Evolutionary conservation across 2,329 filamentous ascomycete genomes (phyloP).

Genomic region (Paraphaeosphaeria minitans): DNA sequence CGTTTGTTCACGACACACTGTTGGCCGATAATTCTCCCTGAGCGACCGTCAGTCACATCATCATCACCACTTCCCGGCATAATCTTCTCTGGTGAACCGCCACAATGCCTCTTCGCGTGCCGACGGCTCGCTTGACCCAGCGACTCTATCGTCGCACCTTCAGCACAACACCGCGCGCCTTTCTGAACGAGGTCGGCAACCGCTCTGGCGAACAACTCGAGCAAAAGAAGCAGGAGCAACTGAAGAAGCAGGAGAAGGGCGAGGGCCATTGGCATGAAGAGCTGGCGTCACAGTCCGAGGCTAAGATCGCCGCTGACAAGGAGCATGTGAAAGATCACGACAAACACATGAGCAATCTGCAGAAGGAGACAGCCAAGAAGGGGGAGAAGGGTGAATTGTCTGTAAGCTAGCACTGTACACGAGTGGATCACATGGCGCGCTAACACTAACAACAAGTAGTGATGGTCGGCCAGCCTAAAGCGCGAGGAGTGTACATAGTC

Average conservation of each 20-base stretch:
- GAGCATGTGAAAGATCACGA: constrained; percentile 51
- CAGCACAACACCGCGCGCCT: constrained; percentile 34
- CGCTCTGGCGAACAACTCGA: constrained; percentile 50
- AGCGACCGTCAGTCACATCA: neutral
- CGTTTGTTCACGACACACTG: neutral
- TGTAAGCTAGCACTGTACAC: constrained; percentile 1
- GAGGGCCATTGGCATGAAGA: constrained; percentile 52
- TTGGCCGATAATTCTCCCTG: neutral
- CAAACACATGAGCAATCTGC: constrained; percentile 51
- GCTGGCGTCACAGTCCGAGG: constrained; percentile 49
- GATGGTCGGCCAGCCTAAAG: neutral
- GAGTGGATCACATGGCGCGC: neutral
- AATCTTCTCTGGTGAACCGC: neutral
- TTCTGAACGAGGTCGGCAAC: constrained; percentile 49
- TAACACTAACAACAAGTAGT: constrained; percentile 4
- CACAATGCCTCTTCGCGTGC: constrained; percentile 18
- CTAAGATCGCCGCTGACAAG: constrained; percentile 49
- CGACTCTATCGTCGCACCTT: constrained; percentile 31
- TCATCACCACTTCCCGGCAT: neutral
- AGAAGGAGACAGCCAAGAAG: constrained; percentile 51
- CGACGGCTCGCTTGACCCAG: constrained; percentile 1
- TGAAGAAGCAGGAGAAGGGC: constrained; percentile 51
- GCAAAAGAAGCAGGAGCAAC: constrained; percentile 51
- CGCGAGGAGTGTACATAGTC: neutral
- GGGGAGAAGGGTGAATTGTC: constrained; percentile 44